Percentiles rank a stretch among this genome's conserved stretches.
Conservation (phyloP, 2,329 filamentous ascomycete genomes). For the Penicillium polonicum region DNA sequence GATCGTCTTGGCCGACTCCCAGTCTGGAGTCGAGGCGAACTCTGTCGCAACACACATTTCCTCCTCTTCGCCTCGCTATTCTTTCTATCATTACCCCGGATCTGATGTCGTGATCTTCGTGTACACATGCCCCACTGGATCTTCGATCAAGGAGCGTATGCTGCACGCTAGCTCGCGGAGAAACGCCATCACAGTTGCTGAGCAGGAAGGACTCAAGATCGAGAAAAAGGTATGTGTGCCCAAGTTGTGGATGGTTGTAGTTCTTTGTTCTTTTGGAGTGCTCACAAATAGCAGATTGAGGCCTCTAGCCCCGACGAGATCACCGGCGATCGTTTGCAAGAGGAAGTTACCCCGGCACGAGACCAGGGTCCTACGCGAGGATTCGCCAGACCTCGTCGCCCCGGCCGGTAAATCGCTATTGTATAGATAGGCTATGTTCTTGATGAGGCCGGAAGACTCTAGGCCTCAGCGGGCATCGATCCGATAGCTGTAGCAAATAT, state of each 20-base stretch:
- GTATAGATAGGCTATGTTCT: not conserved
- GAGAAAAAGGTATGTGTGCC: slow-evolving; percentile 52
- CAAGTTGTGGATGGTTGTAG: not conserved
- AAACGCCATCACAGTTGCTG: slow-evolving; percentile 54
- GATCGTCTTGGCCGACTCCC: slow-evolving; percentile 51
- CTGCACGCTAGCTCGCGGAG: slow-evolving; percentile 60
- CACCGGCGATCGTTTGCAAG: slow-evolving; percentile 51
- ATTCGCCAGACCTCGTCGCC: slow-evolving; percentile 64
- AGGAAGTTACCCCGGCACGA: slow-evolving; percentile 54
- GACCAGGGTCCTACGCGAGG: slow-evolving; percentile 51
- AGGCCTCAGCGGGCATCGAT: not conserved
- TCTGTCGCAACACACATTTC: slow-evolving; percentile 52
- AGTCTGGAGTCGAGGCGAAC: slow-evolving; percentile 44
- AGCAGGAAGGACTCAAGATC: slow-evolving; percentile 57
- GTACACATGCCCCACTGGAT: slow-evolving; percentile 61
- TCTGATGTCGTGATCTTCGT: slow-evolving; percentile 57
- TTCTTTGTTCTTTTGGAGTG: slow-evolving; percentile 18
- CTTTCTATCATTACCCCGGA: slow-evolving; percentile 57
- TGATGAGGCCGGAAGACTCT: not conserved
- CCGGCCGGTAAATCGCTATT: slow-evolving; percentile 47
- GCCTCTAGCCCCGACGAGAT: slow-evolving; percentile 60
- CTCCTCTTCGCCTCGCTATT: slow-evolving; percentile 57
- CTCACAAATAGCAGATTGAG: slow-evolving; percentile 49
- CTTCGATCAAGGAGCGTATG: slow-evolving; percentile 66
- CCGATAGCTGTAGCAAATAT: not conserved